Conservation (phyloP, 2,329 filamentous ascomycete genomes). For the Diaporthe velutina region DNA sequence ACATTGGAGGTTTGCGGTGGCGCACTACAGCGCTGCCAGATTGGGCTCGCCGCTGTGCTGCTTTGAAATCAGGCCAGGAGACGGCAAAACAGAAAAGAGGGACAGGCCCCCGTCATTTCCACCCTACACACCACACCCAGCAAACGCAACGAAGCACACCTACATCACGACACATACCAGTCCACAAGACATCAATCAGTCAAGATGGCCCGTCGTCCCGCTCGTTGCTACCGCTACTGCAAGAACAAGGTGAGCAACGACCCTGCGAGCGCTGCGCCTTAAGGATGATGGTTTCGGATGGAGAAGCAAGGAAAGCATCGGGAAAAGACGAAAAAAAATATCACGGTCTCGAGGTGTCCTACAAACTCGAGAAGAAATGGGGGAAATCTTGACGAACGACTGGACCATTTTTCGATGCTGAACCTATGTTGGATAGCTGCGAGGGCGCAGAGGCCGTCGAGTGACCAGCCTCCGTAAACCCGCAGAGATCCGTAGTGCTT, state of each 20-base stretch:
- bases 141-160: conserved; percentile 55
- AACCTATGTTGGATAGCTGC: background rate
- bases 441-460: background rate
- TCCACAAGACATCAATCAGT: conserved; percentile 68
- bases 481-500: background rate
- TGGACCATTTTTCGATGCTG: background rate
- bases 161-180: conserved; percentile 58
- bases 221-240: conserved; percentile 99
- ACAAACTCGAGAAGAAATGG: background rate
- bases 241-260: conserved; percentile 94
- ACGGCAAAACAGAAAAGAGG: conserved; percentile 43
- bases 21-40: conserved; percentile 17
- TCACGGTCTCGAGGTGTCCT: conserved; percentile 15
- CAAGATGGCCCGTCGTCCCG: conserved; percentile 99
- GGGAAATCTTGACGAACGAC: background rate
- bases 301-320: background rate
- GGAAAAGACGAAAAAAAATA: background rate
- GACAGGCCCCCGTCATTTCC: conserved; percentile 45
- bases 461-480: conserved; percentile 19
- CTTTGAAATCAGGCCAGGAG: conserved; percentile 67
- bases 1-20: background rate
- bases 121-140: conserved; percentile 49
- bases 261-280: conserved; percentile 15
- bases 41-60: conserved; percentile 47
- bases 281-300: background rate